Percentiles rank a stretch among this genome's conserved stretches.
Evolutionary conservation across 164 flowering plant species (phyloP).

Genomic region (Sextonia rubra): DNA sequence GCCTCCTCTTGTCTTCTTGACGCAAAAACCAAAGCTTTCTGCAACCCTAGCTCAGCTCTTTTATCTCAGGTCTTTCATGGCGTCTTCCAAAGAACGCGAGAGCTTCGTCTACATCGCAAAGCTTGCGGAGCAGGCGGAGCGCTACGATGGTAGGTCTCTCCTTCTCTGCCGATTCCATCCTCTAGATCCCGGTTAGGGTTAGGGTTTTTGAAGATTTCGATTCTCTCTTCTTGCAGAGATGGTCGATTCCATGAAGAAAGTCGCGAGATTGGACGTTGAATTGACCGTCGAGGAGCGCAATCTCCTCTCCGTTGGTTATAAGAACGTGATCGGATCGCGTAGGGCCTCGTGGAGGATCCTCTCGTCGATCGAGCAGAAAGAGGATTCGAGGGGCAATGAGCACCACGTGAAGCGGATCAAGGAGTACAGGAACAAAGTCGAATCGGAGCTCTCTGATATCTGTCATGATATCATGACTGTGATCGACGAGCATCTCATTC

Average conservation of each 20-base stretch:
- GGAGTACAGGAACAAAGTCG: constrained; percentile 57
- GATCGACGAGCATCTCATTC: constrained; percentile 66
- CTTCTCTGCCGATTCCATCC: neutral
- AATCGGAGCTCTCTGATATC: constrained; percentile 43
- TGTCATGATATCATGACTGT: constrained; percentile 56
- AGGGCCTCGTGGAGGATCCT: constrained; percentile 68
- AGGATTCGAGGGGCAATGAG: constrained; percentile 55
- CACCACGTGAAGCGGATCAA: constrained; percentile 46
- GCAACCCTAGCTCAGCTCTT: neutral
- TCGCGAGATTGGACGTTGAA: constrained; percentile 50
- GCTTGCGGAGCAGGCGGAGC: constrained; percentile 29
- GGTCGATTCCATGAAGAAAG: constrained; percentile 63
- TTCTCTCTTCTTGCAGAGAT: constrained; percentile 34
- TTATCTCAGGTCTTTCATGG: constrained; percentile 15
- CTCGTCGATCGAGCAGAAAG: constrained; percentile 66
- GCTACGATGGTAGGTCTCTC: constrained; percentile 21
- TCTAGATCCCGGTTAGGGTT: neutral
- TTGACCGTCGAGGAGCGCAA: constrained; percentile 64
- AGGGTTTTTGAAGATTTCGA: neutral
- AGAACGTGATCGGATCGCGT: constrained; percentile 62
- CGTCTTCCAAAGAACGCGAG: constrained; percentile 20
- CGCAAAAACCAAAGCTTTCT: neutral
- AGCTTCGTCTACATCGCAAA: constrained; percentile 25
- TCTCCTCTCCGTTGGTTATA: constrained; percentile 60
- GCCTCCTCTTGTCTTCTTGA: neutral